Conservation (phyloP, 139 green algal species). For the Micractinium sp. region DNA sequence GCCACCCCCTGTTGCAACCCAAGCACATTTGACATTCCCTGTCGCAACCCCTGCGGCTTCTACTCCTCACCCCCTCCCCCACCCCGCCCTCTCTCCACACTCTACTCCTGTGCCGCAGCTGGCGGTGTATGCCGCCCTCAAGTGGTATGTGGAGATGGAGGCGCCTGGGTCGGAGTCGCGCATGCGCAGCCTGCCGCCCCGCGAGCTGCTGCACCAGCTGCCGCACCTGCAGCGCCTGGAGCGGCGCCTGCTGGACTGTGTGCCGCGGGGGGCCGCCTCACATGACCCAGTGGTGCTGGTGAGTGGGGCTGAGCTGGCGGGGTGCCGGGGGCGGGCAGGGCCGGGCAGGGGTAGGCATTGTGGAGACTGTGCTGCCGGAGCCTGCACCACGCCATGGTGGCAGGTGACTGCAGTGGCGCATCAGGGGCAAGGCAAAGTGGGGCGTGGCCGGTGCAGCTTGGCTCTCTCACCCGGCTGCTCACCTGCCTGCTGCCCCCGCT, state of each 20-base stretch:
- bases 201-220: conserved; percentile 72
- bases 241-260: conserved; percentile 82
- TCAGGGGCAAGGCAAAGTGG: too few species aligned
- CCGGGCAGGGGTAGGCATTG: not conserved
- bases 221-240: conserved; percentile 85
- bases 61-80: not conserved
- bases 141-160: conserved; percentile 62
- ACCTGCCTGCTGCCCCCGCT: too few species aligned
- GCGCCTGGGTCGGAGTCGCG: conserved; percentile 32
- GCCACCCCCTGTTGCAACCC: too few species aligned
- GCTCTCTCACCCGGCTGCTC: too few species aligned
- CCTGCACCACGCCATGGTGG: too few species aligned
- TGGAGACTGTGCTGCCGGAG: too few species aligned
- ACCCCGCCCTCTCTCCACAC: not conserved
- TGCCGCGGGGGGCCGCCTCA: conserved; percentile 75
- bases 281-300: conserved; percentile 71
- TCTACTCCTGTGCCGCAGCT: conserved; percentile 38
- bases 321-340: not conserved
- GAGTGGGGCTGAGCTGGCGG: not conserved
- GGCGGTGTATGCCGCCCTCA: conserved; percentile 58
- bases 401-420: too few species aligned
- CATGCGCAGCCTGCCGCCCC: conserved; percentile 20
- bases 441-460: too few species aligned
- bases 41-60: not conserved
- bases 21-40: too few species aligned